phyloP scores from a whole-genome alignment of 2,329 filamentous ascomycete genomes.

The Cercospora sp. region DNA sequence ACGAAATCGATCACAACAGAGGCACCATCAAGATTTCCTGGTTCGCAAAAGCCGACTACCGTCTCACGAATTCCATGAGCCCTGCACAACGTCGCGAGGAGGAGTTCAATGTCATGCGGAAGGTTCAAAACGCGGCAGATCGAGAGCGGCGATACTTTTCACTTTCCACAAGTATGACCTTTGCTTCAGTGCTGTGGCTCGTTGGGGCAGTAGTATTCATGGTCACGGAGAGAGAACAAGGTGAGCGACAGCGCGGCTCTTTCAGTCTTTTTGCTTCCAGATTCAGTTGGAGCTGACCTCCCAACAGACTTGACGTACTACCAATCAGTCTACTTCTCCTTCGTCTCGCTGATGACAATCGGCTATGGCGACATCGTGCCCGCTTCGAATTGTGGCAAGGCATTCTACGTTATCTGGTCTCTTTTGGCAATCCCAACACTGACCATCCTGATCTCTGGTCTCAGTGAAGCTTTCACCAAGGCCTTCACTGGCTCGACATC shows the following conservation, averaged over 20 bases:
- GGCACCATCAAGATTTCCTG: conserved; percentile 46
- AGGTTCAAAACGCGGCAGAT: conserved; percentile 45
- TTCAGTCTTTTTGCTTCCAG: not conserved
- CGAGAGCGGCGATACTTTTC: conserved; percentile 46
- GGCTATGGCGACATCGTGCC: conserved; percentile 56
- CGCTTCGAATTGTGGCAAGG: conserved; percentile 52
- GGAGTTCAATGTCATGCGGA: conserved; percentile 53
- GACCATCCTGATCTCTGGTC: conserved; percentile 56
- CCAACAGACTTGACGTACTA: conserved; percentile 52
- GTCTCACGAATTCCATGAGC: conserved; percentile 43
- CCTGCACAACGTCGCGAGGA: conserved; percentile 46
- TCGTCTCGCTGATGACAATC: conserved; percentile 55
- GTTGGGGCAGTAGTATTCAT: conserved; percentile 54
- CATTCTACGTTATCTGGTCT: conserved; percentile 60
- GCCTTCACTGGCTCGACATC: conserved; percentile 56
- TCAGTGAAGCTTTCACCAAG: conserved; percentile 58
- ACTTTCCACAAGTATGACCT: conserved; percentile 40
- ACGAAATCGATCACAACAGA: conserved; percentile 42
- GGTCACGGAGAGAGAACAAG: conserved; percentile 47
- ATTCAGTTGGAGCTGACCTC: not conserved
- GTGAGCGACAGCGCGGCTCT: conserved; percentile 2
- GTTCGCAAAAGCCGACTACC: conserved; percentile 45
- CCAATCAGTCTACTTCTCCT: conserved; percentile 54
- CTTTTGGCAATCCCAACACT: conserved; percentile 56
- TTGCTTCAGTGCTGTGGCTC: conserved; percentile 49